Evolutionary conservation across 129 eudicot species (phyloP), one percentile per base, ranked within the genome.

Genomic region (Ambrosia trifida): DNA sequence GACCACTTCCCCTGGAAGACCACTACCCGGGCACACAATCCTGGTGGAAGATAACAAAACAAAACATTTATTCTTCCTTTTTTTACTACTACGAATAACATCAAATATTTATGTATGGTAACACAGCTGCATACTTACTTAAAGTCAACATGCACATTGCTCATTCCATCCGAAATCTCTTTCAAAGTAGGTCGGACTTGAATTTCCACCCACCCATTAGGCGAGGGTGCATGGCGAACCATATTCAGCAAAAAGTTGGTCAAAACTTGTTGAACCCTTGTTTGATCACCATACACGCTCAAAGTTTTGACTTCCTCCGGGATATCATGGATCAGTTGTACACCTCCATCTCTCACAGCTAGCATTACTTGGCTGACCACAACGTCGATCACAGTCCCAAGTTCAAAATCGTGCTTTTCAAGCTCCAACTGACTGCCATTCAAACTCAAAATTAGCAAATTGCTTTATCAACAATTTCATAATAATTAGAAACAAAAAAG

Each of bases 331-430:
- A 95, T 90, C 80, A 95, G 70, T 74, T 95, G 97, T 44, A 95
- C 79, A 7, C 86, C 91, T 76, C 88, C 83, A 77, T 88, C 97
- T 75, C 91, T 85, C 38, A 95, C 56, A 51, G 81, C 70, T 30
- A 84, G 70, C 96, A 84, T 88, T 45, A 81, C 91, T 80, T 95
- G 99, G 83, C 96, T 88, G 73, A 90, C 96, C 52, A 90, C 99
- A 64, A 89, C 99, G 83, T 88, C 88, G 11, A 95, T 86, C 56
- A 90, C 89, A 53, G 82, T 88, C 74, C 94, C 99, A 56, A 95
- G 76, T 19, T 83, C 35, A 76, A 95, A 95, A 30, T 95, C 96
- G 12, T 72, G 82, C 78, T 88, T 88, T 72, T 90, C 96, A n/a
- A 95, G 80, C 88, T 84, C 91, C 86, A 90, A 33, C 14, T 84